Evolutionary conservation across 768 basidiomycete genomes (phyloP).

Genomic region (Stropharia rugosoannulata): DNA sequence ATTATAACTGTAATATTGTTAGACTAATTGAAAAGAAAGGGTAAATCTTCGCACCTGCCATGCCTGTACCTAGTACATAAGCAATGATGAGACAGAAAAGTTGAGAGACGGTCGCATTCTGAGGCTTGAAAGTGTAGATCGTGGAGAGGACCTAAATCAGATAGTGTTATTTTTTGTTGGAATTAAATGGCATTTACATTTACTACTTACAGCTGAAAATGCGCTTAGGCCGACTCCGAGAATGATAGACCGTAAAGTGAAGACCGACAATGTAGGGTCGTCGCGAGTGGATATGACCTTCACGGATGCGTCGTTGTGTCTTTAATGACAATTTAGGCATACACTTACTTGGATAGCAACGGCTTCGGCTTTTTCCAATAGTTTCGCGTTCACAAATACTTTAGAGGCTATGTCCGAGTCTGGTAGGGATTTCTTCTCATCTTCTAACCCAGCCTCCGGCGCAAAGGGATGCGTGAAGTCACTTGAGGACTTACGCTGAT

Average conservation of each 20-base stretch:
- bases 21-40: not conserved
- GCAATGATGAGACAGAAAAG: constrained; percentile 57
- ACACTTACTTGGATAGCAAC: constrained; percentile 38
- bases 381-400: constrained; percentile 17
- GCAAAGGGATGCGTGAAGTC: constrained; percentile 5
- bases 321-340: not conserved
- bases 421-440: constrained; percentile 10
- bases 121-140: constrained; percentile 38
- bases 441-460: not conserved
- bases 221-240: constrained; percentile 48
- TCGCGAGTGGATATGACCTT: constrained; percentile 50
- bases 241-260: constrained; percentile 49
- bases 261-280: constrained; percentile 42
- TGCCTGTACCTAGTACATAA: constrained; percentile 49
- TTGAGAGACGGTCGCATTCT: constrained; percentile 53
- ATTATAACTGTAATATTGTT: constrained; percentile 22
- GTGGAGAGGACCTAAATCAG: constrained; percentile 29
- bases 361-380: constrained; percentile 42
- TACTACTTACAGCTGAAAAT: constrained; percentile 36
- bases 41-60: constrained; percentile 33
- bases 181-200: not conserved
- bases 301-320: not conserved
- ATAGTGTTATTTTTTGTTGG: not conserved
- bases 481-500: constrained; percentile 2
- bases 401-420: constrained; percentile 5